Conservation (phyloP, 306 rosid species). For the Quercus cerris region DNA sequence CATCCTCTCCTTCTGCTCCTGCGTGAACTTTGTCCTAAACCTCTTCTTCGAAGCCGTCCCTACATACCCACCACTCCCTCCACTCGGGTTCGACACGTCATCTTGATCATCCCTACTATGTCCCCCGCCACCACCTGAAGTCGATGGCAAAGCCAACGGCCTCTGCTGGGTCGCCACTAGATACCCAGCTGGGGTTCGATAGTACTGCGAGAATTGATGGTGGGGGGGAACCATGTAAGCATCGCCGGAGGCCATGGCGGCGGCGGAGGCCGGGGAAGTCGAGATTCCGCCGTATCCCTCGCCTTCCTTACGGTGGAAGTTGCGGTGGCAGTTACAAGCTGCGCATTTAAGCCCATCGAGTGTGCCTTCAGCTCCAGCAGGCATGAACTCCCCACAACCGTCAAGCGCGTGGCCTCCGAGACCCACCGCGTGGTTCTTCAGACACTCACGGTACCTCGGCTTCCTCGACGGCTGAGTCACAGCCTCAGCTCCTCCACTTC, state of each 20-base stretch:
- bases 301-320: slow-evolving; percentile 81
- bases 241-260: slow-evolving; percentile 18
- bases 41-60: slow-evolving; percentile 54
- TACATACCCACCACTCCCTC: slow-evolving; percentile 38
- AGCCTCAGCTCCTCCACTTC: slow-evolving; percentile 12
- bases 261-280: not conserved
- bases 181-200: slow-evolving; percentile 74
- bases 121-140: slow-evolving; percentile 76
- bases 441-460: slow-evolving; percentile 76
- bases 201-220: slow-evolving; percentile 65
- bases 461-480: slow-evolving; percentile 33
- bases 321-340: slow-evolving; percentile 96
- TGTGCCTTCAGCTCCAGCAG: slow-evolving; percentile 71
- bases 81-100: slow-evolving; percentile 73
- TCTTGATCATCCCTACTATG: slow-evolving; percentile 73
- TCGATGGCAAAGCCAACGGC: slow-evolving; percentile 90
- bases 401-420: slow-evolving; percentile 90
- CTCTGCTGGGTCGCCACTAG: slow-evolving; percentile 56
- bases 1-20: slow-evolving; percentile 88
- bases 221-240: slow-evolving; percentile 37
- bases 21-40: slow-evolving; percentile 73
- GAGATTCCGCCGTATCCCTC: slow-evolving; percentile 5
- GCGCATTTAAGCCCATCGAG: slow-evolving; percentile 89
- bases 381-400: slow-evolving; percentile 87
- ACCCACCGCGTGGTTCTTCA: slow-evolving; percentile 84